Conservation (phyloP, 768 basidiomycete species). For the Panellus pusillus region DNA sequence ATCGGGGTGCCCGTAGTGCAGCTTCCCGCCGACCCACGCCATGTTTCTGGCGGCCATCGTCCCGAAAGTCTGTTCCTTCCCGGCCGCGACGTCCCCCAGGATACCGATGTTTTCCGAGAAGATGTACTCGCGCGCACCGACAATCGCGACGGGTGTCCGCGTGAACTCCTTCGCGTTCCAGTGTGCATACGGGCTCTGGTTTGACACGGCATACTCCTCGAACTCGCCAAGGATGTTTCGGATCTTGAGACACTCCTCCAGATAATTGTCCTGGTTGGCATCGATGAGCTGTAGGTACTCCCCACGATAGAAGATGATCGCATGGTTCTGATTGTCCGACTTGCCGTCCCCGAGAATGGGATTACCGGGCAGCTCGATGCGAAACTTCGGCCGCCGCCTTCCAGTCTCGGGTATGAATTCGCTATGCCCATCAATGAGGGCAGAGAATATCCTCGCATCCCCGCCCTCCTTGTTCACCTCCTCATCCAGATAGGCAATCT, state of each 20-base stretch:
- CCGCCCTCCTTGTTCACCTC: conserved; percentile 95
- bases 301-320: conserved; percentile 98
- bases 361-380: conserved; percentile 97
- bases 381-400: conserved; percentile 92
- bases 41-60: conserved; percentile 94
- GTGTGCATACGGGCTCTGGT: conserved; percentile 88
- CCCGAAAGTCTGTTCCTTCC: conserved; percentile 99
- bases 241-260: conserved; percentile 99
- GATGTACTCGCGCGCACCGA: conserved; percentile 99
- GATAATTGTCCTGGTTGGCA: conserved; percentile 99
- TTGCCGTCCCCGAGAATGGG: conserved; percentile 99
- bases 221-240: conserved; percentile 98
- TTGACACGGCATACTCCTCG: conserved; percentile 85
- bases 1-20: conserved; percentile 99
- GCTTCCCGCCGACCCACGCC: conserved; percentile 97
- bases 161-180: conserved; percentile 89
- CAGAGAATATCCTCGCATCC: conserved; percentile 92
- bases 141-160: conserved; percentile 89
- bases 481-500: conserved; percentile 98
- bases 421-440: conserved; percentile 96
- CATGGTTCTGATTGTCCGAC: conserved; percentile 99
- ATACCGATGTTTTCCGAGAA: conserved; percentile 99
- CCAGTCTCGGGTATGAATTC: conserved; percentile 91
- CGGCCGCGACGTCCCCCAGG: conserved; percentile 95
- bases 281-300: conserved; percentile 99